Conservation (phyloP, 176 grass and related monocot genomes). For the Carex myosuroides region DNA sequence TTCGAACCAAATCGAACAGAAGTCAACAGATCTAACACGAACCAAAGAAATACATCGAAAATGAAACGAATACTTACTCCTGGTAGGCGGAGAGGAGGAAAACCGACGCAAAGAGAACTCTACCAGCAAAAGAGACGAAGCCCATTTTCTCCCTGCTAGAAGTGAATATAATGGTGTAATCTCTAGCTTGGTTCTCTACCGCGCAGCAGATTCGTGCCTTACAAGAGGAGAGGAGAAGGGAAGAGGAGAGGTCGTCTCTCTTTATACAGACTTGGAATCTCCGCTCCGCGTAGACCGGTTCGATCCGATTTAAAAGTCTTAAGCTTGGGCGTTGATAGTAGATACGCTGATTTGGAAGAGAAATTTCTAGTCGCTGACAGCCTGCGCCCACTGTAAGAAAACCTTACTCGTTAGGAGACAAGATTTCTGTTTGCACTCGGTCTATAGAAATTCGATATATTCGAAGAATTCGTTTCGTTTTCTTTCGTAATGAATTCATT, state of each 20-base stretch:
- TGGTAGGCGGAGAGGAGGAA: constrained; percentile 90
- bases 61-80: constrained; percentile 45
- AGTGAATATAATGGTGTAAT: background rate
- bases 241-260: background rate
- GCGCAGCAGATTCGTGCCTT: constrained; percentile 5
- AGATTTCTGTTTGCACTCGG: background rate
- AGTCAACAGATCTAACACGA: constrained; percentile 36
- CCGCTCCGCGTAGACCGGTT: background rate
- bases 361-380: background rate
- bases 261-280: constrained; percentile 3
- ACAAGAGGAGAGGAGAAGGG: background rate
- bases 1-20: background rate
- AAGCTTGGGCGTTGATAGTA: background rate
- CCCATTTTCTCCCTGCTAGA: constrained; percentile 43
- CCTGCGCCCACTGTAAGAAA: background rate
- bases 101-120: constrained; percentile 68
- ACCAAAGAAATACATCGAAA: background rate
- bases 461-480: background rate
- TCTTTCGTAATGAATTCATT: background rate
- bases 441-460: background rate
- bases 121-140: constrained; percentile 74
- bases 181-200: background rate
- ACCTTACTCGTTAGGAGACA: background rate
- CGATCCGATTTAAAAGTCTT: background rate
- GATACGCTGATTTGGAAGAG: background rate